Base-by-base conservation (phyloP, 495 filamentous ascomycete species). In the Cenococcum geophilum region DNA sequence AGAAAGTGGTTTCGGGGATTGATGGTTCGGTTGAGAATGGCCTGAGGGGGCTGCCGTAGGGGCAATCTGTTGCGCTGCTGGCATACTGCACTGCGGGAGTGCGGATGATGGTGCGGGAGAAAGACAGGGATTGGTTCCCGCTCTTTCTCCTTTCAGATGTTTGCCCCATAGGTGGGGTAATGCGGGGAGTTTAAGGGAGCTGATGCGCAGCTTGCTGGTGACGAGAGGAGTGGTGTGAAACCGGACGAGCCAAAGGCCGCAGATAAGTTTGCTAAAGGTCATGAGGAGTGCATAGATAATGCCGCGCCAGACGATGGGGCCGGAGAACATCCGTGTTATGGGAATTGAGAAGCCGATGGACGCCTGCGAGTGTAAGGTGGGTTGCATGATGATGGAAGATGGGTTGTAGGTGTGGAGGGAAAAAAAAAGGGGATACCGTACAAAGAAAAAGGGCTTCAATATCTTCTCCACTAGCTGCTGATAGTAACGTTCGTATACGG, bases 301-400 rank as follows among this genome's bases (percentile, higher is more conserved):
- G 0, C 89, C 89, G 9, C 83, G 80, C 89, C 86, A 93, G 21
- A 90, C 67, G 0, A 88, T 76, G 52, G 69, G 67, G 5, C 80
- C 80, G 1, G 67, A 65, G 68, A 91, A 92, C 76, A 93, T 83
- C 12, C 83, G 70, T 0, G 81, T 79, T 37, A 92, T 85, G 0
- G 89, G 88, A 20, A 95, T 86, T 0, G 87, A 83, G 65, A 92
- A 91, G 0, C 89, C 88, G 42, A 92, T 87, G 0, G 86, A 89
- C 20, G 87, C 84, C 80, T 82, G 36, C 2, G 36, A 62, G n/a
- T 36, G 36, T 52, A 27, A 34, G n/a, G 23, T 4, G 23, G 21
- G 34, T 8, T 35, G n/a, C 37, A 40, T 56, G 25, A 16, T 21
- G 16, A 22, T 36, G 21, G 27, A 34, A 53, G 12, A 5, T 23